phyloP scores from a whole-genome alignment of 2,329 filamentous ascomycete genomes.

The Colletotrichum lentis region DNA sequence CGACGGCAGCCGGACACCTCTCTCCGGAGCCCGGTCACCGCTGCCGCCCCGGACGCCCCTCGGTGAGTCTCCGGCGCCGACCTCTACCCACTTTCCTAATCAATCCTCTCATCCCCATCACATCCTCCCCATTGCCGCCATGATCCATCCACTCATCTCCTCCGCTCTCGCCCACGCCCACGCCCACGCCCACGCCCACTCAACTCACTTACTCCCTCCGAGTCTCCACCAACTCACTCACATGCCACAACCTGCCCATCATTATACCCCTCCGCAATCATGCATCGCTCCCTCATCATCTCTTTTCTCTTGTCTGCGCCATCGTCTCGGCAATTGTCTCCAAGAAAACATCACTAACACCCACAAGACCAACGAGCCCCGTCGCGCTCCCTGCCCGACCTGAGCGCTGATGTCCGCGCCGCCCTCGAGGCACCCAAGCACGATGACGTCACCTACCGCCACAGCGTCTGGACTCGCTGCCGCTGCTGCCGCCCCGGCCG shows the following conservation, averaged over 20 bases:
- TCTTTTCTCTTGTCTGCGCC: no score
- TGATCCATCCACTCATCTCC: not conserved
- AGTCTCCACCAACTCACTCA: constrained; percentile 1
- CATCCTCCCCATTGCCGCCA: not conserved
- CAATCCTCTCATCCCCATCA: not conserved
- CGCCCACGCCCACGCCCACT: no score
- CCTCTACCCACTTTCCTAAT: constrained; percentile 20
- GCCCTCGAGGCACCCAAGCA: constrained; percentile 30
- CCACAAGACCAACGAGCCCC: constrained; percentile 1
- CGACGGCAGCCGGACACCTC: constrained; percentile 32
- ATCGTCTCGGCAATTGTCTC: not conserved
- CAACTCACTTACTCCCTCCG: not conserved
- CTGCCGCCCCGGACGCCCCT: constrained; percentile 31
- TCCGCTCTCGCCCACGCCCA: not conserved
- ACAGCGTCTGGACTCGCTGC: constrained; percentile 35
- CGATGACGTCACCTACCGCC: constrained; percentile 27
- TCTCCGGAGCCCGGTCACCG: constrained; percentile 32
- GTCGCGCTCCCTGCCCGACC: constrained; percentile 32
- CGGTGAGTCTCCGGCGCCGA: constrained; percentile 26
- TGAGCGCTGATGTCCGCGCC: constrained; percentile 34
- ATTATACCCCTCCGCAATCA: not conserved
- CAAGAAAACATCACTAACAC: not conserved
- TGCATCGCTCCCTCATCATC: not conserved
- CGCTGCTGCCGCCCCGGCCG: constrained; percentile 28
- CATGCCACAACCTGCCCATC: not conserved